Conservation (phyloP, 2,329 filamentous ascomycete species). For the Pyrenophora tritici-repentis region DNA sequence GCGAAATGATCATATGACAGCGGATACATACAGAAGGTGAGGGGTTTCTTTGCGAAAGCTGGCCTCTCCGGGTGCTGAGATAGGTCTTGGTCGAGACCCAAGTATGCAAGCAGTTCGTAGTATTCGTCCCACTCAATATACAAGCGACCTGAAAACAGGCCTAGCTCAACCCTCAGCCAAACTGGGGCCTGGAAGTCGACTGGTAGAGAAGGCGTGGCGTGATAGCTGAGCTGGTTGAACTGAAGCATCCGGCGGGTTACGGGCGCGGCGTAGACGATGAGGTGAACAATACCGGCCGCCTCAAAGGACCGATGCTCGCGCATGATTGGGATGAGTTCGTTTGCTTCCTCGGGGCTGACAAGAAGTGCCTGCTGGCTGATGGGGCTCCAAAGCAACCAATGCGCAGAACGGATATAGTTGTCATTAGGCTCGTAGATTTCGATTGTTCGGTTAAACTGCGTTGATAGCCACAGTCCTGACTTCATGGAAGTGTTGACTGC, state of each 20-base stretch:
- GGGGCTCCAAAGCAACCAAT: constrained; percentile 65
- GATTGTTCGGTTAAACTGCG: constrained; percentile 58
- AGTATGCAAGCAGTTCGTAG: constrained; percentile 29
- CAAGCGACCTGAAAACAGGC: constrained; percentile 64
- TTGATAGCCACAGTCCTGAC: constrained; percentile 48
- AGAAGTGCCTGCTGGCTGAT: constrained; percentile 58
- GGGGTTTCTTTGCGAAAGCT: constrained; percentile 32
- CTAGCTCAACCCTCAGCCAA: constrained; percentile 64
- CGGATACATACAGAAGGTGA: constrained; percentile 32
- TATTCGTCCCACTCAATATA: constrained; percentile 62
- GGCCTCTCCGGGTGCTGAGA: constrained; percentile 3
- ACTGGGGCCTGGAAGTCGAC: constrained; percentile 49
- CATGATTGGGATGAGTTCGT: constrained; percentile 58
- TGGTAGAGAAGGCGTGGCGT: constrained; percentile 57
- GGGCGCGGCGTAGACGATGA: constrained; percentile 65
- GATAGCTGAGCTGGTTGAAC: constrained; percentile 62
- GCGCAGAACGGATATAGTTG: constrained; percentile 56
- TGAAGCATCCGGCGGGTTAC: constrained; percentile 64
- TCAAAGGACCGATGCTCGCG: constrained; percentile 5
- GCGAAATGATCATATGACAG: constrained; percentile 41
- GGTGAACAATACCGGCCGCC: constrained; percentile 39
- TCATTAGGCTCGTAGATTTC: constrained; percentile 46
- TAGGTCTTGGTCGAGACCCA: constrained; percentile 22
- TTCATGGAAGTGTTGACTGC: constrained; percentile 12
- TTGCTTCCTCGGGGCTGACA: constrained; percentile 67